Evolutionary conservation across 2,329 filamentous ascomycete species (phyloP).

Genomic region (Chrysosporium keratinophilum): DNA sequence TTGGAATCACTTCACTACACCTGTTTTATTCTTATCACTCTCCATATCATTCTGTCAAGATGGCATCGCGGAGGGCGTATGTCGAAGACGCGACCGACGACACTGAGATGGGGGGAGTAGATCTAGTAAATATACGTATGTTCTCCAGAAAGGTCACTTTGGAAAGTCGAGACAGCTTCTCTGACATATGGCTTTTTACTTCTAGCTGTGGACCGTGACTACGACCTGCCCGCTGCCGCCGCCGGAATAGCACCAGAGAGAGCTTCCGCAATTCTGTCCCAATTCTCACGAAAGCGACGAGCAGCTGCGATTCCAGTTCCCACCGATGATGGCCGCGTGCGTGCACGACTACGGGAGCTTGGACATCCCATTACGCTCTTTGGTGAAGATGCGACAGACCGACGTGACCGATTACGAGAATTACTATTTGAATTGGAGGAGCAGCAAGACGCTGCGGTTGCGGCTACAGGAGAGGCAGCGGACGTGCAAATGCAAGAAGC

Average conservation of each 20-base stretch:
- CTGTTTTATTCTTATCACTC: background rate
- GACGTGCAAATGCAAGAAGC: constrained; percentile 47
- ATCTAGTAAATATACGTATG: constrained; percentile 54
- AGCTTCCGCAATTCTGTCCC: constrained; percentile 71
- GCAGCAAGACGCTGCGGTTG: constrained; percentile 38
- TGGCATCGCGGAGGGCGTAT: constrained; percentile 84
- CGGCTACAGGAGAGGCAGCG: constrained; percentile 42
- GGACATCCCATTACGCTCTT: constrained; percentile 94
- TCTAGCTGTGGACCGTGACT: constrained; percentile 65
- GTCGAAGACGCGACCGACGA: constrained; percentile 75
- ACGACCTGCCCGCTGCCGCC: constrained; percentile 59
- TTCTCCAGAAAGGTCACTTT: constrained; percentile 18
- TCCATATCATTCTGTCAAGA: constrained; percentile 27
- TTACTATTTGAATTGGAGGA: constrained; percentile 65
- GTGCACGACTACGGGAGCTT: constrained; percentile 66
- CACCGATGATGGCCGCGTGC: constrained; percentile 83
- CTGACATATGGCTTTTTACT: constrained; percentile 5
- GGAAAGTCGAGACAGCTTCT: constrained; percentile 4
- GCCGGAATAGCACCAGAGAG: constrained; percentile 66
- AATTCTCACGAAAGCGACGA: constrained; percentile 83
- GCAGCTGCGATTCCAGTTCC: constrained; percentile 84
- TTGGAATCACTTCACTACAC: background rate
- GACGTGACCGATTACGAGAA: constrained; percentile 75
- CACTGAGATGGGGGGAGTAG: constrained; percentile 47
- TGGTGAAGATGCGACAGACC: constrained; percentile 74